Conservation (phyloP, 176 grass and related monocot genomes). For the Rhipidocladum racemiflorum region DNA sequence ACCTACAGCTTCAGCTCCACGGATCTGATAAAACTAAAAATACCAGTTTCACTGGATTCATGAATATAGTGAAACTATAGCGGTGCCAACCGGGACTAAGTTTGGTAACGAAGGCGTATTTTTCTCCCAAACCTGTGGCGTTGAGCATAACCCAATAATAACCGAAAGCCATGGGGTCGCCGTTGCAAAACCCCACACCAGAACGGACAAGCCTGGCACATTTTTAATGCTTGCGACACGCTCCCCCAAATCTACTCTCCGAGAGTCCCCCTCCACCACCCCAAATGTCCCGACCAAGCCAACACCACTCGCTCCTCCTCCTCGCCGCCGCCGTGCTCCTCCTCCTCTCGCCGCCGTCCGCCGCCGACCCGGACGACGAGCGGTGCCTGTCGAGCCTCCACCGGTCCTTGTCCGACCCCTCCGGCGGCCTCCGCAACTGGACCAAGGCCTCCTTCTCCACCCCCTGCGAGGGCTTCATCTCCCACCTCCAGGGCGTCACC, state of each 20-base stretch:
- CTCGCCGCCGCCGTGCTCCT: conserved; percentile 4
- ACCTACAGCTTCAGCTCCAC: no score
- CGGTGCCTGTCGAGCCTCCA: conserved; percentile 56
- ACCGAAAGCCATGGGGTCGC: not conserved
- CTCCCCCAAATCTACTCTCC: conserved; percentile 17
- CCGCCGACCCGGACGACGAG: conserved; percentile 53
- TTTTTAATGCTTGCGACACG: conserved; percentile 27
- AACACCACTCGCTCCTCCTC: conserved; percentile 1
- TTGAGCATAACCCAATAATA: not conserved
- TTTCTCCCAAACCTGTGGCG: no score
- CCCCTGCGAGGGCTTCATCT: conserved; percentile 63
- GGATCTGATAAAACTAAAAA: no score
- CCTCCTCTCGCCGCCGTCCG: not conserved
- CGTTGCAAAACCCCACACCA: not conserved
- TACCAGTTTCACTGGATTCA: no score
- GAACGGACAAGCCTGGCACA: not conserved
- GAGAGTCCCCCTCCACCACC: not conserved
- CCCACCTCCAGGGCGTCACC: conserved; percentile 59
- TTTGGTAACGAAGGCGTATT: no score
- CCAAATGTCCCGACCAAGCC: conserved; percentile 35
- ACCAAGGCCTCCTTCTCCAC: conserved; percentile 39
- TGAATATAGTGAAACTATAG: no score
- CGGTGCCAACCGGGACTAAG: no score
- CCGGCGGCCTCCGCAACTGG: conserved; percentile 52
- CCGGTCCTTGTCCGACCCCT: conserved; percentile 37